These are phyloP conservation scores for Penicillium vulpinum DNA, from an alignment of 2,329 filamentous ascomycete species.

Conservation along the genomic window DNA sequence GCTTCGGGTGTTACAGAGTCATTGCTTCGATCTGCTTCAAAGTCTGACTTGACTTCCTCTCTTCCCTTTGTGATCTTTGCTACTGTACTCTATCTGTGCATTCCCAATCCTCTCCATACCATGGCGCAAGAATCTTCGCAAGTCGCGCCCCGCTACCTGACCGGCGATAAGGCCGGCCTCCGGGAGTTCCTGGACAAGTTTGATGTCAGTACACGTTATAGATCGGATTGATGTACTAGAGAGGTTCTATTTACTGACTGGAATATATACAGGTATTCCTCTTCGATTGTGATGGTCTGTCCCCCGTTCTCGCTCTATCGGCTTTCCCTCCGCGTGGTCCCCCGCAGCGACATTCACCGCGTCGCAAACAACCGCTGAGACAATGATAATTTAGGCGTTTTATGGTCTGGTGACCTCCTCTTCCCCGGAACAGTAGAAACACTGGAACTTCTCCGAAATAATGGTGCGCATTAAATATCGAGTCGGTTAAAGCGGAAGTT, in stretches of 20 bases:
- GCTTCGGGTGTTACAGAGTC: slow-evolving; percentile 18
- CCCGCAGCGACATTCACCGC: neutral
- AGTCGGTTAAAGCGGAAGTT: slow-evolving; percentile 1
- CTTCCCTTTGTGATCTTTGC: neutral
- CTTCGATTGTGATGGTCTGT: slow-evolving; percentile 92
- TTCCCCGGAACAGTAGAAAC: slow-evolving; percentile 86
- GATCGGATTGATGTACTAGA: neutral
- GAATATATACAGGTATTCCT: slow-evolving; percentile 70
- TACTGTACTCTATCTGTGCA: neutral
- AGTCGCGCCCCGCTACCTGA: slow-evolving; percentile 61
- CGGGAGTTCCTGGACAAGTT: slow-evolving; percentile 84
- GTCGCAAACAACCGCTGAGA: slow-evolving; percentile 36
- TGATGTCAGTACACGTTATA: slow-evolving; percentile 66
- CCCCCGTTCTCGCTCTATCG: neutral
- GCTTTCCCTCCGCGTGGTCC: slow-evolving; percentile 1
- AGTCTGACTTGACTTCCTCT: neutral
- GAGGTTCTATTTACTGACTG: slow-evolving; percentile 17
- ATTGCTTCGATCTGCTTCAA: neutral
- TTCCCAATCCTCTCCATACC: neutral
- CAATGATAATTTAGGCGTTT: slow-evolving; percentile 66
- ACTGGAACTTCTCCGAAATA: slow-evolving; percentile 74
- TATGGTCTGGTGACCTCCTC: slow-evolving; percentile 93
- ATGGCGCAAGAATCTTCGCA: slow-evolving; percentile 14
- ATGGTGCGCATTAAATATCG: slow-evolving; percentile 56
- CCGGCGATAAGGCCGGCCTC: slow-evolving; percentile 74